A percentile compares a stretch with the other conserved stretches of the same genome.
phyloP scores from a whole-genome alignment of 164 flowering plant species.

The Paratinospora sagittata region DNA sequence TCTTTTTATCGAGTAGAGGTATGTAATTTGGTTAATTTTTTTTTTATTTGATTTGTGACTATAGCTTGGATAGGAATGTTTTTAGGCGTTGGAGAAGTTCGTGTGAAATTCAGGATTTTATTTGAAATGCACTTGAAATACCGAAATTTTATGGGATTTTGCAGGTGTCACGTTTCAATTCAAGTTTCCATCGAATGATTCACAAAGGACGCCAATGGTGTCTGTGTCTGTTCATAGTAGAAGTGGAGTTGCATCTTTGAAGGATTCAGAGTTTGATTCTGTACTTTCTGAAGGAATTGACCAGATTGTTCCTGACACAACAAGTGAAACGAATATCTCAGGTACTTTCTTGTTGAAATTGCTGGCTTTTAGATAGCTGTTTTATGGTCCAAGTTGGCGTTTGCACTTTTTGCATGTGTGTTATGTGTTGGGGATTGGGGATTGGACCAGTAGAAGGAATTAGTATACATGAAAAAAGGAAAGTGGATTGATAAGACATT shows the following conservation, averaged over 20 bases:
- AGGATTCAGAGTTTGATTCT: slow-evolving; percentile 9
- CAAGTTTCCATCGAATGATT: slow-evolving; percentile 22
- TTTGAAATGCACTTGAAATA: not conserved
- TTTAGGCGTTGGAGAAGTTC: no score
- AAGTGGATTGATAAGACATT: no score
- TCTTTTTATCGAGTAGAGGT: slow-evolving; percentile 43
- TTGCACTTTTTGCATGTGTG: no score
- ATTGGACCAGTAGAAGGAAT: no score
- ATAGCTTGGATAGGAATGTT: not conserved
- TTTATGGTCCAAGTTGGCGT: not conserved
- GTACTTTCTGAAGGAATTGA: slow-evolving; percentile 16
- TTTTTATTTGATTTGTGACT: not conserved
- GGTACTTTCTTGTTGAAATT: slow-evolving; percentile 27
- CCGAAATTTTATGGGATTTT: not conserved
- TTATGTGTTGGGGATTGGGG: no score
- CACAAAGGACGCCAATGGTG: slow-evolving; percentile 19
- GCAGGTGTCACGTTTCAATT: slow-evolving; percentile 39
- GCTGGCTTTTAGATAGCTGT: not conserved
- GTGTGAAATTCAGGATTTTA: no score
- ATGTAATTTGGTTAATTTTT: not conserved
- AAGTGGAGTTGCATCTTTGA: slow-evolving; percentile 11
- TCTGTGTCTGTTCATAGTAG: slow-evolving; percentile 6
- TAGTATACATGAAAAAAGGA: no score
- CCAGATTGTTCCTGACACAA: slow-evolving; percentile 12
- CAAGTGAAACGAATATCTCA: slow-evolving; percentile 21